Conservation (phyloP, 768 basidiomycete species). For the Russula abietina region DNA sequence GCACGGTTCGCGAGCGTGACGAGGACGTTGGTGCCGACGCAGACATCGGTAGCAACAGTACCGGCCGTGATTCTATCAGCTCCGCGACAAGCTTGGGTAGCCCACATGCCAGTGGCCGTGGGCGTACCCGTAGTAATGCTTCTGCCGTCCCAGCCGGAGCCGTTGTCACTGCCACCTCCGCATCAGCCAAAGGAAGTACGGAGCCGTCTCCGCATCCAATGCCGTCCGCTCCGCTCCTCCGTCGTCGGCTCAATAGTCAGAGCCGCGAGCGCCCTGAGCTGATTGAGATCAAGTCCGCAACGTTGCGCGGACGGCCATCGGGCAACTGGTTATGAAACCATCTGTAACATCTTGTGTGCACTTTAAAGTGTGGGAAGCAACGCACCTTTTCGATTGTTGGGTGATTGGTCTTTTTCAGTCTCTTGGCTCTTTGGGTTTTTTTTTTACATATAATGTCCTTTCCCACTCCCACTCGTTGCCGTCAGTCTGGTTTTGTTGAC, state of each 20-base stretch:
- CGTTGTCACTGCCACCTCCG: background rate
- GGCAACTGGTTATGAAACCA: slow-evolving; percentile 15
- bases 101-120: slow-evolving; percentile 11
- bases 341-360: too few species aligned
- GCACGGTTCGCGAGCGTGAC: slow-evolving; percentile 51
- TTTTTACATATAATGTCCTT: background rate
- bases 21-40: slow-evolving; percentile 31
- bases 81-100: slow-evolving; percentile 18
- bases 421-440: background rate
- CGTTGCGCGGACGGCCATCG: slow-evolving; percentile 9
- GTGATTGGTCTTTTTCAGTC: background rate
- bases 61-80: slow-evolving; percentile 21
- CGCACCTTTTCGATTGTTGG: background rate
- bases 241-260: slow-evolving; percentile 16
- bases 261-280: slow-evolving; percentile 18
- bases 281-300: slow-evolving; percentile 15
- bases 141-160: background rate
- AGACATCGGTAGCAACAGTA: slow-evolving; percentile 11
- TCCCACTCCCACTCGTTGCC: background rate
- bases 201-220: background rate
- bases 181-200: background rate
- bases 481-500: background rate
- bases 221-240: background rate
- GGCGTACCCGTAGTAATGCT: background rate
- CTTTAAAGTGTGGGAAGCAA: background rate